These are phyloP conservation scores for Paecilomyces fulvus DNA, from an alignment of 2,329 filamentous ascomycete species.

Conservation along the genomic window DNA sequence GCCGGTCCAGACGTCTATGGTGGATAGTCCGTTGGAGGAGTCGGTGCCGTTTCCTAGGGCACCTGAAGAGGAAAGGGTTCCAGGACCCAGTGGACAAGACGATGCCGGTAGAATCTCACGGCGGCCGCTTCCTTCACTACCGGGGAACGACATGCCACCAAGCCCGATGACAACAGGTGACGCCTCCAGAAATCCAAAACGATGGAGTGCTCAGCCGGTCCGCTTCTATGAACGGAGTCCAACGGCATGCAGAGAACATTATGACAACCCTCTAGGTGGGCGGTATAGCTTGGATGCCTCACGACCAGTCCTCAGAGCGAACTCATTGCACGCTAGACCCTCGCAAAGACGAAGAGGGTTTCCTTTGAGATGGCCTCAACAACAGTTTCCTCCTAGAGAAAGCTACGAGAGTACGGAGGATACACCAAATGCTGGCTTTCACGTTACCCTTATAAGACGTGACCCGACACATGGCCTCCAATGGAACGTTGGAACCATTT, in stretches of 20 bases:
- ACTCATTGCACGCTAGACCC: conserved; percentile 11
- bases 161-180: conserved; percentile 1
- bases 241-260: conserved; percentile 16
- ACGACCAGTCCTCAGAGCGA: conserved; percentile 11
- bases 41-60: not conserved
- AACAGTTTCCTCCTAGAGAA: conserved; percentile 15
- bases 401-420: not conserved
- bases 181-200: conserved; percentile 12
- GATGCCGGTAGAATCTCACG: conserved; percentile 4
- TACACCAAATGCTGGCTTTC: conserved; percentile 19
- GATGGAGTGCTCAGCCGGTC: conserved; percentile 23
- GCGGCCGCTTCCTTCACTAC: conserved; percentile 21
- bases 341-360: conserved; percentile 15
- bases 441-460: conserved; percentile 59
- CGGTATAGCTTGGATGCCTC: conserved; percentile 23
- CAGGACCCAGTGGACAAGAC: not conserved
- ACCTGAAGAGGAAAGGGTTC: not conserved
- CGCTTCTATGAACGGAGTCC: conserved; percentile 12
- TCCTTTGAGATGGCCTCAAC: not conserved
- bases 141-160: conserved; percentile 8
- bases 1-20: not conserved
- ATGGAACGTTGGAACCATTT: conserved; percentile 66
- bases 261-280: conserved; percentile 9
- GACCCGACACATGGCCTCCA: conserved; percentile 61
- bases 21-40: not conserved